These are phyloP conservation scores for Prinsepia uniflora DNA, from an alignment of 306 rosid species.

Conservation along the genomic window DNA sequence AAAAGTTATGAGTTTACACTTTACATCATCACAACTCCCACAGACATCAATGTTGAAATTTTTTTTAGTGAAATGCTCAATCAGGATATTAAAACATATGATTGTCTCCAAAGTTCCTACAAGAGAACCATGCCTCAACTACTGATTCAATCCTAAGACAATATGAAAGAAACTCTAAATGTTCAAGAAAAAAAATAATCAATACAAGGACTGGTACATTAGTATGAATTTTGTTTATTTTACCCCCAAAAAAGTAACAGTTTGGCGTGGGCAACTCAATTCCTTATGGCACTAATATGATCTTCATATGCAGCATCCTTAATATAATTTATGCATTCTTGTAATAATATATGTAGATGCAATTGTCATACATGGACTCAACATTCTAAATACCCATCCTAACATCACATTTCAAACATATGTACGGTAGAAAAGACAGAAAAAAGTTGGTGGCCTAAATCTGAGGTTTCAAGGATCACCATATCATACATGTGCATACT, in stretches of 20 bases:
- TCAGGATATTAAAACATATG: neutral
- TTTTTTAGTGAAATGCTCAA: too few species aligned
- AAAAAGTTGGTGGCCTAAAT: neutral
- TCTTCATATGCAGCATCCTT: neutral
- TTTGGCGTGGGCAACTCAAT: neutral
- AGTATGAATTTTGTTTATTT: neutral
- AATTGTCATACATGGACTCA: neutral
- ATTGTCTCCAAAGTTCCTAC: neutral
- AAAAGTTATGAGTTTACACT: neutral
- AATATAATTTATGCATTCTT: neutral
- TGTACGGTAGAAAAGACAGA: neutral
- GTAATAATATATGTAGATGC: neutral
- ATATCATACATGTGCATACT: neutral
- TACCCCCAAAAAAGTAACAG: neutral
- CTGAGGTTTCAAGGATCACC: neutral
- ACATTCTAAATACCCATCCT: neutral
- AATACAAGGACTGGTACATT: neutral
- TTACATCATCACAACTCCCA: neutral
- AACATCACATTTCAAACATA: neutral
- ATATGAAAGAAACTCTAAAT: neutral
- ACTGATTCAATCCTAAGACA: neutral
- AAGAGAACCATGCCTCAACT: neutral
- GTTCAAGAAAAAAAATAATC: neutral
- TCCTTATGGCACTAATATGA: neutral
- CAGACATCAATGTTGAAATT: too few species aligned